Evolutionary conservation across 75 land plant genomes (phyloP).

Genomic region (Larix kaempferi): DNA sequence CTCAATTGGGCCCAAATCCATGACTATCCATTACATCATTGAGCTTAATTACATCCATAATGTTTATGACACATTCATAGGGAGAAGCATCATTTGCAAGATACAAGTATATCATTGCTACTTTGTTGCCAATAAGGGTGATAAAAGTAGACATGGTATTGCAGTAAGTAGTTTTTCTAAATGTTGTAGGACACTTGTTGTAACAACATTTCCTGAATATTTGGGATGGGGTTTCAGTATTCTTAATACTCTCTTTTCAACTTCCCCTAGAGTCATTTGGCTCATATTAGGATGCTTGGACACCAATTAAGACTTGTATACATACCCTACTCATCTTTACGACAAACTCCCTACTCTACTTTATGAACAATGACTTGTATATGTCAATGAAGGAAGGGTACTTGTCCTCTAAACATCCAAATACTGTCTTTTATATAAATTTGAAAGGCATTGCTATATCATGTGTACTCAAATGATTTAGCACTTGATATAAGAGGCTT

Average conservation of each 20-base stretch:
- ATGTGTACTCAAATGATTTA: not conserved
- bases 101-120: slow-evolving; percentile 92
- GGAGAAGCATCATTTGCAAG: slow-evolving; percentile 98
- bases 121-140: slow-evolving; percentile 85
- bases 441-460: slow-evolving; percentile 73
- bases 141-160: slow-evolving; percentile 96
- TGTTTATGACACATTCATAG: slow-evolving; percentile 92
- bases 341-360: slow-evolving; percentile 16
- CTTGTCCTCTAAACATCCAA: slow-evolving; percentile 50
- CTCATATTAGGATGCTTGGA: slow-evolving; percentile 12
- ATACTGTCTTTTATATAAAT: slow-evolving; percentile 78
- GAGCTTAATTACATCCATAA: slow-evolving; percentile 85
- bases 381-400: slow-evolving; percentile 17
- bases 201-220: slow-evolving; percentile 32
- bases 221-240: slow-evolving; percentile 71
- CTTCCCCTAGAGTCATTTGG: slow-evolving; percentile 27
- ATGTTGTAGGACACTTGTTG: slow-evolving; percentile 28
- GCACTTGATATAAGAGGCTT: slow-evolving; percentile 1
- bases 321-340: slow-evolving; percentile 10
- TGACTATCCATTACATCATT: slow-evolving; percentile 93
- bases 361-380: slow-evolving; percentile 17
- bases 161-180: slow-evolving; percentile 95
- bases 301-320: not conserved
- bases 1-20: slow-evolving; percentile 98
- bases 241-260: slow-evolving; percentile 52